phyloP scores from a whole-genome alignment of 2,329 filamentous ascomycete genomes.

The Tricladium varicosporioides region DNA sequence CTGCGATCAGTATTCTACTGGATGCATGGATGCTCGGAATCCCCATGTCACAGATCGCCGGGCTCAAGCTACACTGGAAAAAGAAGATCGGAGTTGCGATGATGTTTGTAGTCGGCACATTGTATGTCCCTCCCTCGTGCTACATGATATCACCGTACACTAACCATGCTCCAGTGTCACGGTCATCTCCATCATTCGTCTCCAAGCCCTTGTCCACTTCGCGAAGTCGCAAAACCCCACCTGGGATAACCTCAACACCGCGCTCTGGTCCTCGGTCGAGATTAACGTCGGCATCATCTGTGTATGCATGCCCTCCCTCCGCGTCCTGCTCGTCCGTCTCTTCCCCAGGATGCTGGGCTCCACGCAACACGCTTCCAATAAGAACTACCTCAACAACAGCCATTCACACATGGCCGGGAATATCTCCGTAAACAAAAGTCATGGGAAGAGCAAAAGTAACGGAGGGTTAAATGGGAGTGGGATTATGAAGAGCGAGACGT shows the following conservation, averaged over 20 bases:
- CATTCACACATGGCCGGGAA: background rate
- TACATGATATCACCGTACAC: background rate
- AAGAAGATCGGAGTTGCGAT: slow-evolving; percentile 48
- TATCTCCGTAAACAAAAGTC: background rate
- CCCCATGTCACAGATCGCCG: slow-evolving; percentile 45
- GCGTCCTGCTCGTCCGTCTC: slow-evolving; percentile 20
- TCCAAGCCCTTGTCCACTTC: slow-evolving; percentile 25
- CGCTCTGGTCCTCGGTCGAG: slow-evolving; percentile 26
- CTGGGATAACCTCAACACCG: slow-evolving; percentile 24
- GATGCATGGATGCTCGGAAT: slow-evolving; percentile 52
- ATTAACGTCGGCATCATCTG: slow-evolving; percentile 29
- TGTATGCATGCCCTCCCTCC: slow-evolving; percentile 27
- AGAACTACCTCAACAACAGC: slow-evolving; percentile 35
- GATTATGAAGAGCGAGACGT: background rate
- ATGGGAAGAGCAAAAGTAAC: background rate
- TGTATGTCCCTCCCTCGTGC: slow-evolving; percentile 24
- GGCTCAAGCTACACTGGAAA: slow-evolving; percentile 44
- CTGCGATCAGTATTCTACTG: slow-evolving; percentile 50
- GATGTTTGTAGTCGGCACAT: slow-evolving; percentile 52
- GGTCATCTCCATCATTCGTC: slow-evolving; percentile 26
- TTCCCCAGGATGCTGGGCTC: slow-evolving; percentile 23
- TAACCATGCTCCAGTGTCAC: slow-evolving; percentile 23
- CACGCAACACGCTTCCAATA: slow-evolving; percentile 35
- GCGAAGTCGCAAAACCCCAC: slow-evolving; percentile 24
- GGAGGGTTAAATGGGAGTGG: background rate